A percentile compares a stretch with the other conserved stretches of the same genome.
phyloP scores from a whole-genome alignment of 441 rosid species.

The Euphorbia schlechtendalii region DNA sequence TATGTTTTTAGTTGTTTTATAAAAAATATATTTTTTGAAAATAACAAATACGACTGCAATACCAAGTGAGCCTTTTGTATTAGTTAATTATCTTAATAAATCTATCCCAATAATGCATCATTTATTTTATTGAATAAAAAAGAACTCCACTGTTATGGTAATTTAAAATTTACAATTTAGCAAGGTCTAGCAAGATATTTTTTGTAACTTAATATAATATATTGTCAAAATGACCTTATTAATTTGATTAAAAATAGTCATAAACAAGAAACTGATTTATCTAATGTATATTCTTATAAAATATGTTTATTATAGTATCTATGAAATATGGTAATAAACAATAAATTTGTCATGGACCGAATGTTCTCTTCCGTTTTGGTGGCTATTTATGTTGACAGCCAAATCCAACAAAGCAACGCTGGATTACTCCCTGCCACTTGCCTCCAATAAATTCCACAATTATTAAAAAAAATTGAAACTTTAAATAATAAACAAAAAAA shows the following conservation, averaged over 20 bases:
- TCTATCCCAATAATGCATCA: too few relatives aligned
- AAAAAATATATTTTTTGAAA: too few relatives aligned
- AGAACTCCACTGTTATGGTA: too few relatives aligned
- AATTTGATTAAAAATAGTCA: neutral
- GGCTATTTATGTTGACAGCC: constrained; percentile 1
- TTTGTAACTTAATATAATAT: too few relatives aligned
- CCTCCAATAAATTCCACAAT: constrained; percentile 4
- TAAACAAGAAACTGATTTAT: neutral
- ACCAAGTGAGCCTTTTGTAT: too few relatives aligned
- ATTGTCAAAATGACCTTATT: neutral
- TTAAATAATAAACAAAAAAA: constrained; percentile 13
- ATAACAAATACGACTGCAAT: too few relatives aligned
- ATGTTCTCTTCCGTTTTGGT: neutral
- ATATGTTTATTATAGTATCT: too few relatives aligned
- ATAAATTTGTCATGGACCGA: neutral
- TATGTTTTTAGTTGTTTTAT: too few relatives aligned
- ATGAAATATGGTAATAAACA: neutral
- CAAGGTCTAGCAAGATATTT: neutral
- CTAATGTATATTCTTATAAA: neutral
- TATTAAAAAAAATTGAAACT: neutral
- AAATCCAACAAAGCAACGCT: neutral
- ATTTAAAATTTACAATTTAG: too few relatives aligned
- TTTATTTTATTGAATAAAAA: too few relatives aligned
- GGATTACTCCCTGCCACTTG: constrained; percentile 4
- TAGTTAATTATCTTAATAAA: too few relatives aligned